Conservation (phyloP, 2,329 filamentous ascomycete genomes). For the Neonectria punicea region DNA sequence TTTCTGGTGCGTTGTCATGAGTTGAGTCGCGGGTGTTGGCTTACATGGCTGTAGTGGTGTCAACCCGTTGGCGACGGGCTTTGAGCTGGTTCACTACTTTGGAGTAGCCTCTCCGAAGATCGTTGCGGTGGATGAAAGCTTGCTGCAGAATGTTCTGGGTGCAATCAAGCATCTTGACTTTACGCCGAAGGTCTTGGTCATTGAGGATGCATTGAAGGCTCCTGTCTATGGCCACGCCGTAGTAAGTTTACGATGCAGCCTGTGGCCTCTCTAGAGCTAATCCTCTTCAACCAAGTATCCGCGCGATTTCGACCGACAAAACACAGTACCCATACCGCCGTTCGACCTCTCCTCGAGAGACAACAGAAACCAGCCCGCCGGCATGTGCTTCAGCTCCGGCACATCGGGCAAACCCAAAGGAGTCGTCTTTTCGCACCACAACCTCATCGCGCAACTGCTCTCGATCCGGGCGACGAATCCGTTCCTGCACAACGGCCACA, state of each 20-base stretch:
- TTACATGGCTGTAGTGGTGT: conserved; percentile 27
- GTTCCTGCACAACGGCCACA: conserved; percentile 35
- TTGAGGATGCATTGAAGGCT: background rate
- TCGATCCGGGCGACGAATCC: conserved; percentile 37
- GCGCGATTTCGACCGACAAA: conserved; percentile 6
- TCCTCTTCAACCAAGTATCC: conserved; percentile 7
- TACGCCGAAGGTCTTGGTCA: background rate
- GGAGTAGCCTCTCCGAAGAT: conserved; percentile 32
- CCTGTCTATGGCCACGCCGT: background rate
- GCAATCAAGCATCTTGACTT: conserved; percentile 1
- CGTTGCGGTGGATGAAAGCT: conserved; percentile 27
- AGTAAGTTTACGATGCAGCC: background rate
- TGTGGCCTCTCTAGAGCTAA: background rate
- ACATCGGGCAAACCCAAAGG: conserved; percentile 40
- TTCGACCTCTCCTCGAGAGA: conserved; percentile 26
- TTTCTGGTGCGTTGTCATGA: conserved; percentile 28
- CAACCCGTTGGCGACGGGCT: conserved; percentile 37
- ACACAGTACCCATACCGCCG: background rate
- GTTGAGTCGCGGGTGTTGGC: background rate
- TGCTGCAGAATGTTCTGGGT: conserved; percentile 19
- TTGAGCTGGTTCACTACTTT: conserved; percentile 39
- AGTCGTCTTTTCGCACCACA: conserved; percentile 38
- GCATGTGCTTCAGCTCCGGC: conserved; percentile 40
- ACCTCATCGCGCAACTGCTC: conserved; percentile 36
- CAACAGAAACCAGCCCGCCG: conserved; percentile 30